Conservation (phyloP, 2,329 filamentous ascomycete genomes). For the Penicillium brevicompactum region DNA sequence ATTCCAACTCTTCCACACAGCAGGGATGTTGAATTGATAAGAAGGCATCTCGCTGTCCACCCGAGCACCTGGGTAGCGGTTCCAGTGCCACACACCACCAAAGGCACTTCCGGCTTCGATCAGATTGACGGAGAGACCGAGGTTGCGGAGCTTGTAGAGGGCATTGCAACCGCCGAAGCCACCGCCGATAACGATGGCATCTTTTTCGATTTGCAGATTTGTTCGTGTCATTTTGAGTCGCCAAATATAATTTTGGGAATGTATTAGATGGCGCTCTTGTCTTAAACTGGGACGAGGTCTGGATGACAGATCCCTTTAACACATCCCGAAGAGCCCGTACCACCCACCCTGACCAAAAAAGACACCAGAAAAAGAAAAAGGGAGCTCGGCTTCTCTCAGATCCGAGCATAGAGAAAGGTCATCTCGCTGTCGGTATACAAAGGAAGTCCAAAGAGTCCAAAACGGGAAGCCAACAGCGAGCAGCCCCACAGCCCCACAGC, state of each 20-base stretch:
- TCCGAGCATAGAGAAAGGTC: background rate
- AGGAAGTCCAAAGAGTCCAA: background rate
- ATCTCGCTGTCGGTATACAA: background rate
- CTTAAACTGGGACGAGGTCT: background rate
- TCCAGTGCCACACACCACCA: slow-evolving; percentile 51
- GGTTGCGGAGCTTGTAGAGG: slow-evolving; percentile 41
- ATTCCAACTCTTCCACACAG: slow-evolving; percentile 49
- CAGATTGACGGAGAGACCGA: slow-evolving; percentile 39
- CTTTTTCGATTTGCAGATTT: slow-evolving; percentile 9
- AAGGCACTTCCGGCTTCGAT: slow-evolving; percentile 42
- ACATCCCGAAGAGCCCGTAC: no score
- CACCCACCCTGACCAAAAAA: no score
- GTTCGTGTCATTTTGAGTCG: background rate
- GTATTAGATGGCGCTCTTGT: background rate
- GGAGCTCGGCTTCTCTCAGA: background rate
- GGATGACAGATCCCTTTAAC: background rate
- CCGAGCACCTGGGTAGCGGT: slow-evolving; percentile 48
- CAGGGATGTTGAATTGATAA: slow-evolving; percentile 57
- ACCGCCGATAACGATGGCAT: slow-evolving; percentile 45
- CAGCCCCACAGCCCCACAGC: background rate
- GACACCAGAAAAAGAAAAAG: background rate
- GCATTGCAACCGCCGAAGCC: slow-evolving; percentile 42
- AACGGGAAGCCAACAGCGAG: background rate
- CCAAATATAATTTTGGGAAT: background rate
- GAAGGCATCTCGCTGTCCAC: slow-evolving; percentile 52